Base-by-base conservation (phyloP, 1,284 basidiomycete species). In the Cryptococcus hybrid region DNA sequence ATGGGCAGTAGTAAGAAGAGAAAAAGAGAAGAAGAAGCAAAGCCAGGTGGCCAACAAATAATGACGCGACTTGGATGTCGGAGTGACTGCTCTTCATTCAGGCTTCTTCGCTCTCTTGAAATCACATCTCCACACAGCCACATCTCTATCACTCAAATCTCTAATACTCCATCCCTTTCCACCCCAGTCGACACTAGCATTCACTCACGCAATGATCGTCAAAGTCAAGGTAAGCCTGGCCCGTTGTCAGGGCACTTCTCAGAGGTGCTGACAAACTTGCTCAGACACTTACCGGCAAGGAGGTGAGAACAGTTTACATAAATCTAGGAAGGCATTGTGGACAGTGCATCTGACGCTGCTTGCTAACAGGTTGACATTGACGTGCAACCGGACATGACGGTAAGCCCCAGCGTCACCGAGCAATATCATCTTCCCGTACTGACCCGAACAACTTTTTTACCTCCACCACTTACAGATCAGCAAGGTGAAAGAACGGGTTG, bases 401-500 rank as follows among this genome's bases (percentile, higher is more conserved):
- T 88, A 59, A 57, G 84, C 73, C 42, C 30, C 30, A 3, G 18
- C 57, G 30, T 42, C 34, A 42, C 7, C 9, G 38, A 38, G 39
- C 15, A 13, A 40, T 37, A 15, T 12, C 56, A 34, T 24, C 40
- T 37, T 3, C 7, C 30, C 34, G 36, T 42, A 9, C 39, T 49
- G 34, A 55, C 34, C 39, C 18, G 18, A 18, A 18, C 18, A 18
- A 18, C 18, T 36, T 42, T n/a, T 44, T 12, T 24, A 42, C n/a
- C 40, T 42, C 9, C 2, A 42, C 9, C n/a, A 42, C 40, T 18
- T 18, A 18, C 67, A 96, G 94, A 92, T 97, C 74, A 83, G 86
- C 49, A 87, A 92, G 66, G 95, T 99, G 80, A 99, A 99, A 82
- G 94, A 97, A 83, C 90, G 92, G 77, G 92, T 99, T 37, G 96